Evolutionary conservation across 371 early-diverging fungal species (phyloP).

Genomic region (Mucor plumbeus): DNA sequence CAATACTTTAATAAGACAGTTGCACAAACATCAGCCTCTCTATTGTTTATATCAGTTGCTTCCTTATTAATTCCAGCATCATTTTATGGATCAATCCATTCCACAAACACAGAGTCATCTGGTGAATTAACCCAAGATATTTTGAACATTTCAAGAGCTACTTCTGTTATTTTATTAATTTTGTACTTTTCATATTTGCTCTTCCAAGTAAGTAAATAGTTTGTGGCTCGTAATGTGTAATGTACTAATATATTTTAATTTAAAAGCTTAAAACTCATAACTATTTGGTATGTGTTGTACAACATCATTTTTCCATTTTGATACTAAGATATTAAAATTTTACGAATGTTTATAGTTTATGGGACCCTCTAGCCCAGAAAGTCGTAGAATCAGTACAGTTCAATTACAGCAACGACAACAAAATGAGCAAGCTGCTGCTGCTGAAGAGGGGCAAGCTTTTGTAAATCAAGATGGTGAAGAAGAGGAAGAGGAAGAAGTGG

Average conservation of each 20-base stretch:
- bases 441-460: slow-evolving; percentile 33
- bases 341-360: slow-evolving; percentile 21
- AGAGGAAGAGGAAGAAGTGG: slow-evolving; percentile 62
- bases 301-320: neutral
- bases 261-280: slow-evolving; percentile 70
- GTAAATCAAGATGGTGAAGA: neutral
- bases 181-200: slow-evolving; percentile 76
- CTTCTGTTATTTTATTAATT: slow-evolving; percentile 73
- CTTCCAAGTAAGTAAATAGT: slow-evolving; percentile 63
- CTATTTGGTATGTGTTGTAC: slow-evolving; percentile 48
- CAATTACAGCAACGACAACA: neutral
- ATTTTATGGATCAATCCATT: slow-evolving; percentile 58
- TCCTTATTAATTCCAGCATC: slow-evolving; percentile 84
- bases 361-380: slow-evolving; percentile 15
- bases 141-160: slow-evolving; percentile 68
- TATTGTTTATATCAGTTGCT: slow-evolving; percentile 77
- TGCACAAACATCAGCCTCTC: slow-evolving; percentile 80
- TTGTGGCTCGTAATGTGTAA: slow-evolving; percentile 7
- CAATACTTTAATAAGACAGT: slow-evolving; percentile 80
- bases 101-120: slow-evolving; percentile 7
- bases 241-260: neutral
- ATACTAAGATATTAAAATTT: neutral
- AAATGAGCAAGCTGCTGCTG: neutral
- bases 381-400: neutral
- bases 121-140: slow-evolving; percentile 40